Base-by-base conservation (phyloP, 106 monocot genomes). In the Narthecium ossifragum region DNA sequence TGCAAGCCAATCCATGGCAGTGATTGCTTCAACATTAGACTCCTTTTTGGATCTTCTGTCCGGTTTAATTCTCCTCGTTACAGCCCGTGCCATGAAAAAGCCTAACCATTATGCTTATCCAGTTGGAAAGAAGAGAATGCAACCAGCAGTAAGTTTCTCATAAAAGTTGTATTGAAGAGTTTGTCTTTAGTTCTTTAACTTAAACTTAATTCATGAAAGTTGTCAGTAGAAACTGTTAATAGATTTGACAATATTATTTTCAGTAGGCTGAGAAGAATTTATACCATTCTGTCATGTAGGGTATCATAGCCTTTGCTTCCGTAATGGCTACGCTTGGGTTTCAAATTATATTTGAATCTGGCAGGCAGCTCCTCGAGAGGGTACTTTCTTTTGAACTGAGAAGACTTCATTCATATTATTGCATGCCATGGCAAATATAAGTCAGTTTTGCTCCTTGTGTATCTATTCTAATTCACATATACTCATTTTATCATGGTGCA, bases 281-380 rank as follows among this genome's bases (percentile, higher is more conserved):
- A 43, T 4, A 3, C 18, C 3, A 4, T 43, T 17, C 6, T 43
- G 14, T 43, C 5, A 17, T 43, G 4, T 13, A 93, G 93, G 93
- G 93, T 1, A 93, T 93, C 43, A 67, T 93, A 65, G 76, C 85
- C 33, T 93, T 93, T 60, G 85, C 93, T 24, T 93, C 88, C 1
- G 76, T 85, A 1, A 93, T 93, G 93, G 93, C 81, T 5, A 93
- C 93, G 4, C 93, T 93, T 69, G 93, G 93, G 31, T 66, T 93
- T 31, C 88, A 93, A 77, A 61, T 93, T n/a, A 45, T 93, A 20
- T 43, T 92, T 3, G 85, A 88, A 32, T 93, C 88, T 23, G 78
- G 81, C 2, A 73, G 85, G 18, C 48, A 78, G 52, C 75, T 93
- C 56, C 29, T 57, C 32, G 18, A 31, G 69, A 13, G 18, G 43